Percentiles rank a stretch among this genome's conserved stretches.
Evolutionary conservation across 2,329 filamentous ascomycete genomes (phyloP).

Genomic region (Orbilia ellipsospora): DNA sequence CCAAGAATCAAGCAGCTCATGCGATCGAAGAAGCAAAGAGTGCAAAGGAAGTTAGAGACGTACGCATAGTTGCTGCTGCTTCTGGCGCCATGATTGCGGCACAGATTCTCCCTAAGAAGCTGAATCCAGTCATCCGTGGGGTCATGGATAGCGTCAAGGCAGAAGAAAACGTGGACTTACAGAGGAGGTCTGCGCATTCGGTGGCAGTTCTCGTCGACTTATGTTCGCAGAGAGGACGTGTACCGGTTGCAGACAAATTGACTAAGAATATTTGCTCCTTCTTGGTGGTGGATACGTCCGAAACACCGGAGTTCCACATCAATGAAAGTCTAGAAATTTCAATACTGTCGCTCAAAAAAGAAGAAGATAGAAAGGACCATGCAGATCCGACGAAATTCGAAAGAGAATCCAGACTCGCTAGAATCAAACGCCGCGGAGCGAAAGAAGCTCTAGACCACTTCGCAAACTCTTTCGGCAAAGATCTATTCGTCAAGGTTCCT

Average conservation of each 20-base stretch:
- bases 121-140: slow-evolving; percentile 89
- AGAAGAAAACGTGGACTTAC: slow-evolving; percentile 89
- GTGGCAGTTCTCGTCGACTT: slow-evolving; percentile 87
- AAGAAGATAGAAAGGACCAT: slow-evolving; percentile 94
- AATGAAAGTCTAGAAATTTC: slow-evolving; percentile 81
- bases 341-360: slow-evolving; percentile 93
- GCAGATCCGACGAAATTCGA: slow-evolving; percentile 91
- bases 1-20: slow-evolving; percentile 74
- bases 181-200: slow-evolving; percentile 84
- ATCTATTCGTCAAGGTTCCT: slow-evolving; percentile 83
- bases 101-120: slow-evolving; percentile 88
- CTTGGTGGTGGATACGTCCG: slow-evolving; percentile 95
- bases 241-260: slow-evolving; percentile 91
- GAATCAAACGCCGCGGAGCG: slow-evolving; percentile 89
- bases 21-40: slow-evolving; percentile 83
- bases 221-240: slow-evolving; percentile 81
- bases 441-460: slow-evolving; percentile 94
- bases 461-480: slow-evolving; percentile 78
- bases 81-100: slow-evolving; percentile 91
- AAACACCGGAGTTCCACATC: slow-evolving; percentile 92
- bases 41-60: slow-evolving; percentile 83
- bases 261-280: slow-evolving; percentile 96
- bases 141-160: slow-evolving; percentile 99
- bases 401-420: slow-evolving; percentile 84
- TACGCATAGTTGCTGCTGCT: slow-evolving; percentile 85